These are phyloP conservation scores for Fusarium agapanthi DNA, from an alignment of 2,329 filamentous ascomycete species.

Conservation along the genomic window DNA sequence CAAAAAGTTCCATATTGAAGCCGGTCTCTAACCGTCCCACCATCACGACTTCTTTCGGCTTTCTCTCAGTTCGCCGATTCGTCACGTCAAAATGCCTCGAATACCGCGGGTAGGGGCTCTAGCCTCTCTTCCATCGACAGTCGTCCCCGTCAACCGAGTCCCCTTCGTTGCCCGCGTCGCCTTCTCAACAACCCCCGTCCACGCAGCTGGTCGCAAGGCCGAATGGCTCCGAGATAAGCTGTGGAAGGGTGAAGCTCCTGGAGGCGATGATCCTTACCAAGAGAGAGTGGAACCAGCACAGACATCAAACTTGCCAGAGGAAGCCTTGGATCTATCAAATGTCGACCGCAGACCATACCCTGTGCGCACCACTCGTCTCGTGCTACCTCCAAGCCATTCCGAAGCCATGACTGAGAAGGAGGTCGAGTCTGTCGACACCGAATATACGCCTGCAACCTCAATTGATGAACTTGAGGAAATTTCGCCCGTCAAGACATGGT, in stretches of 20 bases:
- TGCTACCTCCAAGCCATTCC: slow-evolving; percentile 46
- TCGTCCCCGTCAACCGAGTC: slow-evolving; percentile 38
- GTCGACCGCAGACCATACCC: slow-evolving; percentile 39
- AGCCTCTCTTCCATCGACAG: slow-evolving; percentile 42
- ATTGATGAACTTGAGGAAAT: slow-evolving; percentile 58
- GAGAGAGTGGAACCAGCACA: slow-evolving; percentile 44
- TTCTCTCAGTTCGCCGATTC: slow-evolving; percentile 1
- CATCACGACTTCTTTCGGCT: slow-evolving; percentile 23
- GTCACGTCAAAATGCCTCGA: slow-evolving; percentile 51
- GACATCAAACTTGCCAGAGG: slow-evolving; percentile 43
- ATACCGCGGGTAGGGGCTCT: slow-evolving; percentile 51
- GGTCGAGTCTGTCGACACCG: slow-evolving; percentile 42
- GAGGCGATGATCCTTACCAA: slow-evolving; percentile 51
- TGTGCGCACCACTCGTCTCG: slow-evolving; percentile 44
- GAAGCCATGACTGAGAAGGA: slow-evolving; percentile 48
- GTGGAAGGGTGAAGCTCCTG: slow-evolving; percentile 52
- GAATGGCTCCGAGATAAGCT: slow-evolving; percentile 52
- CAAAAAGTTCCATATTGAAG: slow-evolving; percentile 43
- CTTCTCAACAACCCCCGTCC: slow-evolving; percentile 47
- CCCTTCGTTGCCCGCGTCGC: slow-evolving; percentile 41
- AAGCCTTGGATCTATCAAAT: slow-evolving; percentile 40
- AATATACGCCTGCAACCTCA: slow-evolving; percentile 58
- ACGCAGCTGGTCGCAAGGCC: slow-evolving; percentile 43
- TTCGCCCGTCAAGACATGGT: slow-evolving; percentile 60
- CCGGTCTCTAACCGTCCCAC: slow-evolving; percentile 6